Evolutionary conservation across 73 alveolate species (phyloP).

Genomic region (Halteria grandinella): DNA sequence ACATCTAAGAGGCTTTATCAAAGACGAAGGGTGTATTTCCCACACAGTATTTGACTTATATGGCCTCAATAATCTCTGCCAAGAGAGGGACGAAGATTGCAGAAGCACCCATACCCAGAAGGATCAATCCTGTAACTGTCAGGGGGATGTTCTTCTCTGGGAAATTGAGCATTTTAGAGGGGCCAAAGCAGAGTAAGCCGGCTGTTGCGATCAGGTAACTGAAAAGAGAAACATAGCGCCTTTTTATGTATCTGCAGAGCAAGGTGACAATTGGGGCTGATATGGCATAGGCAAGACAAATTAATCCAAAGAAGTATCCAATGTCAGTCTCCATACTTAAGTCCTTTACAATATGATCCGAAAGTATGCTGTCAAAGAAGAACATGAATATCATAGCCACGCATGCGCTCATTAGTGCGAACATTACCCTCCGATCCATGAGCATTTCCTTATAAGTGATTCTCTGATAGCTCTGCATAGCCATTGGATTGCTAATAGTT

Average conservation of each 20-base stretch:
- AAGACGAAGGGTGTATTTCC: constrained; percentile 11
- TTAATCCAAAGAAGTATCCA: not conserved
- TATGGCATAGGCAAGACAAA: not conserved
- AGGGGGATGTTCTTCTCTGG: not conserved
- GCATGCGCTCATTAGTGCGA: not conserved
- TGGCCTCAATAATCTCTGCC: constrained; percentile 64
- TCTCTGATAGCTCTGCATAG: not conserved
- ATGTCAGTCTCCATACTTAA: not conserved
- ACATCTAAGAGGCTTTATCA: constrained; percentile 50
- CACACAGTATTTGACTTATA: constrained; percentile 15
- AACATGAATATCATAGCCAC: not conserved
- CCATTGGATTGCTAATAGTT: too few species aligned
- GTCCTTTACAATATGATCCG: not conserved
- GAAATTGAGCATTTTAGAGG: constrained; percentile 27
- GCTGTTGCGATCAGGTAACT: not conserved
- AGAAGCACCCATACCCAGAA: constrained; percentile 51
- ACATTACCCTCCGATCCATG: not conserved
- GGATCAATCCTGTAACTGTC: constrained; percentile 47
- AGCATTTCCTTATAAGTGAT: not conserved
- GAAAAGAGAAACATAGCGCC: not conserved
- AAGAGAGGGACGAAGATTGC: constrained; percentile 47
- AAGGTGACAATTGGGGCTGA: not conserved
- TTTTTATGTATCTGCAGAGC: not conserved
- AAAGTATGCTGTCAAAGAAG: not conserved
- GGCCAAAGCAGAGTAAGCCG: constrained; percentile 23